Evolutionary conservation across 495 filamentous ascomycete species (phyloP).

Genomic region (Talaromyces ruber): DNA sequence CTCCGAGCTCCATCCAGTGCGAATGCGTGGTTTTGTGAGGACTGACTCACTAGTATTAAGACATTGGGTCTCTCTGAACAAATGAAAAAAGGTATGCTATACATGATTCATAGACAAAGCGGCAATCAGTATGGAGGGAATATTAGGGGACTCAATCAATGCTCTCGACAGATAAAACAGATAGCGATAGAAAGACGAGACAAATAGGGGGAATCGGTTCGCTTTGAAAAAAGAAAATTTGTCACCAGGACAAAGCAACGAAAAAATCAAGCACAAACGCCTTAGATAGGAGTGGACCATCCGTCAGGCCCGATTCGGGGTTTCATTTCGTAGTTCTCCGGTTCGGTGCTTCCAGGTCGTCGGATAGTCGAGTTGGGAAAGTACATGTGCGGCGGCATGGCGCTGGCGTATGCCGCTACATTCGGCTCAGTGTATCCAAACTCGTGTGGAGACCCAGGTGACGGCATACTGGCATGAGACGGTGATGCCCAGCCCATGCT

Average conservation of each 20-base stretch:
- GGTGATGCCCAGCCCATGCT: slow-evolving; percentile 69
- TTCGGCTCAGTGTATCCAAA: slow-evolving; percentile 65
- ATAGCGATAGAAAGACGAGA: not conserved
- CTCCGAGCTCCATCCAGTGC: slow-evolving; percentile 6
- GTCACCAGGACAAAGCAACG: slow-evolving; percentile 1
- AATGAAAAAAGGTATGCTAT: slow-evolving; percentile 1
- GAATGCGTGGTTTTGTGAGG: not conserved
- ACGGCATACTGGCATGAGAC: slow-evolving; percentile 52
- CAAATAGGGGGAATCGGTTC: not conserved
- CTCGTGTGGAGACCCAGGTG: slow-evolving; percentile 55
- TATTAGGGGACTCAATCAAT: not conserved
- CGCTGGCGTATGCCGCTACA: slow-evolving; percentile 43
- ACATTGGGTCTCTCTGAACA: not conserved
- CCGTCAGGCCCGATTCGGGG: slow-evolving; percentile 32
- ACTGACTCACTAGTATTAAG: not conserved
- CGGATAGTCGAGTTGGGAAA: slow-evolving; percentile 55
- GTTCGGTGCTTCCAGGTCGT: slow-evolving; percentile 62
- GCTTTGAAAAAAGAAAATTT: not conserved
- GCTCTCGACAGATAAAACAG: not conserved
- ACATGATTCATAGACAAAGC: not conserved
- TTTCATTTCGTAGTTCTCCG: slow-evolving; percentile 58
- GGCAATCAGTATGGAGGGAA: not conserved
- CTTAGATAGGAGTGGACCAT: slow-evolving; percentile 31
- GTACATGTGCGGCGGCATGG: slow-evolving; percentile 57
- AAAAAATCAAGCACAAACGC: not conserved